phyloP scores from a whole-genome alignment of 2,329 filamentous ascomycete genomes.

The Aspergillus pseudoglaucus region DNA sequence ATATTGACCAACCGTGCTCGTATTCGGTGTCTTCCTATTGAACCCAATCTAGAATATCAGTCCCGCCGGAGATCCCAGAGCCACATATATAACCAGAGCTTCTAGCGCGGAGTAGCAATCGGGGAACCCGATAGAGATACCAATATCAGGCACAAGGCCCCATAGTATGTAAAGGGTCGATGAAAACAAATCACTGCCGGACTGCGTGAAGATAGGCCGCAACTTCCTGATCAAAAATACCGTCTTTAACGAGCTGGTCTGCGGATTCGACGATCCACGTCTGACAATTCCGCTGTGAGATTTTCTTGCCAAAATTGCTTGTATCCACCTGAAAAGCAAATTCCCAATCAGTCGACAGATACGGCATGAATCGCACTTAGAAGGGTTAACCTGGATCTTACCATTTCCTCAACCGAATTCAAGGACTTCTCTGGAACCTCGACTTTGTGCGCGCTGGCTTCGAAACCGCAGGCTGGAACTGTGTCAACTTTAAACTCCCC shows the following conservation, averaged over 20 bases:
- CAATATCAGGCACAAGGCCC: no score
- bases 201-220: constrained; percentile 19
- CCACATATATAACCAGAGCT: no score
- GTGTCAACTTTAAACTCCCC: constrained; percentile 13
- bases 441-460: constrained; percentile 13
- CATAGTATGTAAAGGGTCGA: no score
- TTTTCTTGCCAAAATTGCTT: constrained; percentile 8
- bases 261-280: constrained; percentile 34
- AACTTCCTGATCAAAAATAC: constrained; percentile 18
- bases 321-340: no score
- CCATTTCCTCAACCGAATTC: constrained; percentile 8
- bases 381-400: background rate
- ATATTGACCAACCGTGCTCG: no score
- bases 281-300: constrained; percentile 29
- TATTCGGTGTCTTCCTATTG: no score
- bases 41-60: no score
- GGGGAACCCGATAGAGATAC: no score
- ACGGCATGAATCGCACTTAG: no score
- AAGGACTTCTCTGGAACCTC: constrained; percentile 10
- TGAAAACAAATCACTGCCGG: constrained; percentile 14
- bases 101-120: no score
- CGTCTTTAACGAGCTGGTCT: constrained; percentile 20
- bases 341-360: no score
- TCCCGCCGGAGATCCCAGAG: no score
- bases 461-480: constrained; percentile 21